phyloP scores from a whole-genome alignment of 305 asterid species.

The Solanum hybrid region DNA sequence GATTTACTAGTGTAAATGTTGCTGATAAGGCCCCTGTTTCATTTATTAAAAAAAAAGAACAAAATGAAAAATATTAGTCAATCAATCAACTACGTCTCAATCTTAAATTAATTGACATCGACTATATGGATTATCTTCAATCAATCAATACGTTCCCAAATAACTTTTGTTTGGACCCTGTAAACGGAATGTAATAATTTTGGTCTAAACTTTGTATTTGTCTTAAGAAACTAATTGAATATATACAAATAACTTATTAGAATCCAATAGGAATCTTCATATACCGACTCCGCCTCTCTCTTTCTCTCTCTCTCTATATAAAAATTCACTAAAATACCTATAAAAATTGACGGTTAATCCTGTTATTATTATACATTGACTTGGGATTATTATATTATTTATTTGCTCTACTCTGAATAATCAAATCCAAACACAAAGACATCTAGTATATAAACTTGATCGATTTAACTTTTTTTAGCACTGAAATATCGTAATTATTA shows the following conservation, averaged over 20 bases:
- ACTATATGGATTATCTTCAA: not conserved
- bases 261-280: not conserved
- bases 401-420: not conserved
- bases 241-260: not conserved
- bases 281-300: not conserved
- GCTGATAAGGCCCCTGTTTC: conserved; percentile 19
- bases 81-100: not conserved
- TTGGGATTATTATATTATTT: not conserved
- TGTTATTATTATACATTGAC: not conserved
- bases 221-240: not conserved
- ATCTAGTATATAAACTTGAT: too few relatives aligned
- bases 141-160: too few relatives aligned
- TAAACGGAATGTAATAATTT: too few relatives aligned
- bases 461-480: too few relatives aligned
- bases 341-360: not conserved
- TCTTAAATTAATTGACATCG: not conserved
- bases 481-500: not conserved
- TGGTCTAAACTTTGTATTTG: not conserved
- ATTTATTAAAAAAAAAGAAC: not conserved
- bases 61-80: not conserved
- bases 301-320: not conserved
- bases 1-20: conserved; percentile 54
- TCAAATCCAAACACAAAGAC: too few relatives aligned
- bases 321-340: not conserved
- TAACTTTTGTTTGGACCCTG: not conserved